Conservation (phyloP, 2,329 filamentous ascomycete genomes). For the Zymoseptoria passerinii region DNA sequence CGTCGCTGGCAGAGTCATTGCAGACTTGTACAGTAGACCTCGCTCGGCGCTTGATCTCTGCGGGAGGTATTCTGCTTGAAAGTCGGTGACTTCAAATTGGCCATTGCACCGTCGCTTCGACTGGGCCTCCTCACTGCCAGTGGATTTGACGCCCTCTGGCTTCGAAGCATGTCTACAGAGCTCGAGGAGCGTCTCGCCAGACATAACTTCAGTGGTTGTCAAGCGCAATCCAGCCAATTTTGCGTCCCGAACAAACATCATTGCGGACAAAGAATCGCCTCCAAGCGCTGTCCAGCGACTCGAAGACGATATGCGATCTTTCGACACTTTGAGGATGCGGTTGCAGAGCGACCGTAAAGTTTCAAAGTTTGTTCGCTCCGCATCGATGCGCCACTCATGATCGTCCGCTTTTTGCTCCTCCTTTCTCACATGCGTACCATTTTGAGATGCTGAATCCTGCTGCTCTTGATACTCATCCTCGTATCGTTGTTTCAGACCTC, state of each 20-base stretch:
- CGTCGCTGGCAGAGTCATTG: neutral
- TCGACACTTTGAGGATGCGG: neutral
- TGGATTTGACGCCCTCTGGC: neutral
- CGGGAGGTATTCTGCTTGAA: neutral
- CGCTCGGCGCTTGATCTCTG: neutral
- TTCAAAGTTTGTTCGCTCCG: neutral
- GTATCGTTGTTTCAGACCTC: neutral
- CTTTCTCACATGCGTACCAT: neutral
- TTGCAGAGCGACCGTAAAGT: neutral
- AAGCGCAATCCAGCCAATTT: neutral
- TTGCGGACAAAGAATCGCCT: neutral
- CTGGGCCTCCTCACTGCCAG: neutral
- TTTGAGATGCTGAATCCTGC: neutral
- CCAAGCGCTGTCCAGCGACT: neutral
- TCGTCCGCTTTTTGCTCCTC: neutral
- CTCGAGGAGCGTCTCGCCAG: neutral
- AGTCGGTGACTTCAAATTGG: neutral
- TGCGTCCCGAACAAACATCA: neutral
- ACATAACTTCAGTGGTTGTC: slow-evolving; percentile 1
- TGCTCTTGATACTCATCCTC: neutral
- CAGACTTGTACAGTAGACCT: neutral
- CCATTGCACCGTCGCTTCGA: neutral
- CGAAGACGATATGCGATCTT: neutral
- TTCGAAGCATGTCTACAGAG: neutral
- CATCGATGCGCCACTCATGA: neutral